phyloP scores from a whole-genome alignment of 192 early-diverging fungal species.

The Podila clonocystis region DNA sequence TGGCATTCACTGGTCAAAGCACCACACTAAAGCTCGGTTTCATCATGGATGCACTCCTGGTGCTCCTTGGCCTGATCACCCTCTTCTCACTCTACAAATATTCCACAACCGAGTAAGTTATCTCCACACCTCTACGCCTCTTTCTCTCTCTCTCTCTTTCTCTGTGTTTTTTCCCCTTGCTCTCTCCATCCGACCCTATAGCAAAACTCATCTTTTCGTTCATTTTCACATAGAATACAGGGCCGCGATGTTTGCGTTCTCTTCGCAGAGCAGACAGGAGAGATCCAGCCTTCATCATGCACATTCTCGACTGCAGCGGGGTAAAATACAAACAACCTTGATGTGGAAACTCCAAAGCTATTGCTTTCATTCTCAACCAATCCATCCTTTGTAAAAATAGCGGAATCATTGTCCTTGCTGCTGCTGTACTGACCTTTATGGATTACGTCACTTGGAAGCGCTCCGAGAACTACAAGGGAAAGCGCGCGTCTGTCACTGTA shows the following conservation, averaged over 20 bases:
- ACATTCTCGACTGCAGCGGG: conserved; percentile 12
- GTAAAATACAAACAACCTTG: conserved; percentile 4
- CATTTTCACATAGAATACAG: background rate
- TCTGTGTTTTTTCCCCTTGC: background rate
- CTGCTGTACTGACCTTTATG: conserved; percentile 22
- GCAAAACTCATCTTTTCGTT: too few relatives aligned
- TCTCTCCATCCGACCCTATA: too few relatives aligned
- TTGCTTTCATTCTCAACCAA: background rate
- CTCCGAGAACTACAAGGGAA: conserved; percentile 43
- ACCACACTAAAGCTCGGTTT: conserved; percentile 19
- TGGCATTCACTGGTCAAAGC: conserved; percentile 22
- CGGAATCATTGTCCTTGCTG: conserved; percentile 10
- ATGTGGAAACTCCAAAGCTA: background rate
- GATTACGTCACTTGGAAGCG: conserved; percentile 45
- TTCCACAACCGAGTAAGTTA: background rate
- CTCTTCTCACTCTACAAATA: conserved; percentile 1
- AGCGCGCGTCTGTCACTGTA: conserved; percentile 35
- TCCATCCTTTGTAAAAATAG: conserved; percentile 8
- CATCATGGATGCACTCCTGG: conserved; percentile 1
- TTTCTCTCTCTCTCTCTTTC: background rate
- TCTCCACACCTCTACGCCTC: too few relatives aligned
- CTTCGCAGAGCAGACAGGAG: background rate
- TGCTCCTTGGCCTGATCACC: conserved; percentile 12
- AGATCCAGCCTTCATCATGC: conserved; percentile 21
- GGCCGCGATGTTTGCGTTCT: conserved; percentile 7